Conservation (phyloP, 257 asterid species). For the Solanum bulbocastanum region DNA sequence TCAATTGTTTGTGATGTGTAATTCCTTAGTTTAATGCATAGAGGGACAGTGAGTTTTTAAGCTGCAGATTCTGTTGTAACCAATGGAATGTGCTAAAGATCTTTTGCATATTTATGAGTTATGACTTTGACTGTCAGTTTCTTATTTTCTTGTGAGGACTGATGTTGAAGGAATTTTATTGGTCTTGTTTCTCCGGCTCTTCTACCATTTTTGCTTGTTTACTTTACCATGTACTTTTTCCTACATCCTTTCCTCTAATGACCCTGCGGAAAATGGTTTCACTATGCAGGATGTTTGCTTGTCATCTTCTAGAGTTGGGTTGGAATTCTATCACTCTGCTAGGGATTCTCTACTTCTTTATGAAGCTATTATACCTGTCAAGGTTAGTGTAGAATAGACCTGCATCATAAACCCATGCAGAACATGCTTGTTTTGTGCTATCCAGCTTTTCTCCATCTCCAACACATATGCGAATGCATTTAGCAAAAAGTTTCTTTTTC, state of each 20-base stretch:
- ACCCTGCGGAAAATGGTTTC: background rate
- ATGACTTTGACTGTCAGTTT: background rate
- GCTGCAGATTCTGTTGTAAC: background rate
- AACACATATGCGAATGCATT: background rate
- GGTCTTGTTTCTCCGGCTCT: background rate
- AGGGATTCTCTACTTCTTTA: constrained; percentile 79
- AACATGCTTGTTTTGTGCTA: background rate
- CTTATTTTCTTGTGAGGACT: background rate
- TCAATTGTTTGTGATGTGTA: background rate
- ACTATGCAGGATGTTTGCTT: constrained; percentile 69
- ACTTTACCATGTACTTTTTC: background rate
- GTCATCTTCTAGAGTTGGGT: constrained; percentile 77
- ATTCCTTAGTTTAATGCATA: background rate
- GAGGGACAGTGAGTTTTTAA: background rate
- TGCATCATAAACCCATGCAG: background rate
- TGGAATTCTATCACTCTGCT: constrained; percentile 82
- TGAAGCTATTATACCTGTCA: constrained; percentile 84
- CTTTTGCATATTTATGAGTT: background rate
- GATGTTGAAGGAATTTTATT: background rate
- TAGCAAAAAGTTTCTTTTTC: background rate
- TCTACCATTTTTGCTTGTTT: background rate
- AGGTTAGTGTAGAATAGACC: constrained; percentile 47
- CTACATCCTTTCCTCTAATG: background rate
- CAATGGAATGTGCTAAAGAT: background rate
- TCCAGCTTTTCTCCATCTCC: background rate